Evolutionary conservation across 192 early-diverging fungal species (phyloP).

Genomic region (Ambispora gerdemannii): DNA sequence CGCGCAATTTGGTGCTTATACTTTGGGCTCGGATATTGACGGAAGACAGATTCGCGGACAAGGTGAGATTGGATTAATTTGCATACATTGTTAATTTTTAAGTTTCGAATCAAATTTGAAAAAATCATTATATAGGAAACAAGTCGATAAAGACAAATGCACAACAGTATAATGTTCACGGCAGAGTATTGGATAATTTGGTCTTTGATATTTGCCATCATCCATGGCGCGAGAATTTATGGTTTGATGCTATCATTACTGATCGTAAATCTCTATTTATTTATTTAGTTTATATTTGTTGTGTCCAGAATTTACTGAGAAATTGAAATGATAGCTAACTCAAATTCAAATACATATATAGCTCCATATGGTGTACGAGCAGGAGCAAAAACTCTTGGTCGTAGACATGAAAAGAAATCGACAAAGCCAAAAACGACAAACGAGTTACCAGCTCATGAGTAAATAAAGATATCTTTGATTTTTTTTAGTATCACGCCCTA

Average conservation of each 20-base stretch:
- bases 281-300: background rate
- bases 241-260: slow-evolving; percentile 91
- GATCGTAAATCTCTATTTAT: slow-evolving; percentile 52
- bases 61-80: slow-evolving; percentile 35
- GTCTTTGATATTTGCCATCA: slow-evolving; percentile 86
- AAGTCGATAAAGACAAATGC: slow-evolving; percentile 68
- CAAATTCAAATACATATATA: slow-evolving; percentile 16
- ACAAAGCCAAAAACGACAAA: slow-evolving; percentile 42
- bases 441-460: slow-evolving; percentile 47
- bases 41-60: slow-evolving; percentile 96
- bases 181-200: slow-evolving; percentile 73
- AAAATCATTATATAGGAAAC: slow-evolving; percentile 12
- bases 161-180: slow-evolving; percentile 74
- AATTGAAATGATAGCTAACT: background rate
- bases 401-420: slow-evolving; percentile 51
- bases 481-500: too few relatives aligned
- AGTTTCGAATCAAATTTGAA: too few relatives aligned
- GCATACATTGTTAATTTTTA: too few relatives aligned
- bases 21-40: slow-evolving; percentile 95
- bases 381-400: slow-evolving; percentile 88
- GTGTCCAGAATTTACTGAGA: slow-evolving; percentile 5
- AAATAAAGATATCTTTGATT: too few relatives aligned
- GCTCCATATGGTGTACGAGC: slow-evolving; percentile 97
- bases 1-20: slow-evolving; percentile 89
- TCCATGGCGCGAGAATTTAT: slow-evolving; percentile 65